phyloP scores from a whole-genome alignment of 768 basidiomycete genomes.

The Mycena vulgaris region DNA sequence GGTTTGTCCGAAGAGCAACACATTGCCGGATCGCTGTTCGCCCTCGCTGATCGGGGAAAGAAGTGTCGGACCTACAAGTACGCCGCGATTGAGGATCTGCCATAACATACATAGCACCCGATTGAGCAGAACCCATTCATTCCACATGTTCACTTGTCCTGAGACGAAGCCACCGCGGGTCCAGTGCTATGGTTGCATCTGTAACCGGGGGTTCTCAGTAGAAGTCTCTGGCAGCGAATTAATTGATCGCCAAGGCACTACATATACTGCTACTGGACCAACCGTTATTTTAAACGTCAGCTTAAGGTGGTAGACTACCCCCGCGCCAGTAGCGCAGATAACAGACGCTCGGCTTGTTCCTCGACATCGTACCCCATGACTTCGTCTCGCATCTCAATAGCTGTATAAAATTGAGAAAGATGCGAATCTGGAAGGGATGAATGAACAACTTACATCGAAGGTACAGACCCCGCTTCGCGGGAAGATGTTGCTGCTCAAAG shows the following conservation, averaged over 20 bases:
- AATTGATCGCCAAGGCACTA: too few relatives aligned
- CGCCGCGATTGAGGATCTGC: too few relatives aligned
- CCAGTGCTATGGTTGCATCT: background rate
- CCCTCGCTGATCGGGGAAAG: background rate
- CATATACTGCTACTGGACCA: too few relatives aligned
- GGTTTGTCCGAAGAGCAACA: constrained; percentile 28
- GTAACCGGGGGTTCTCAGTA: too few relatives aligned
- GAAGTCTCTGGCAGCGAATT: too few relatives aligned
- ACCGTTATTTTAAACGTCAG: too few relatives aligned
- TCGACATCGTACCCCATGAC: constrained; percentile 32
- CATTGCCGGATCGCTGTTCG: constrained; percentile 20
- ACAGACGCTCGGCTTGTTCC: constrained; percentile 16
- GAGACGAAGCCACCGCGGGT: background rate
- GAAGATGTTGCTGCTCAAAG: constrained; percentile 28
- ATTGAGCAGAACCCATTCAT: too few relatives aligned
- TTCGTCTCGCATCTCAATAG: constrained; percentile 26
- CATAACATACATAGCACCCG: too few relatives aligned
- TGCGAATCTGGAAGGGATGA: background rate
- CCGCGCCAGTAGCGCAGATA: background rate
- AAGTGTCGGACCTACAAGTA: background rate
- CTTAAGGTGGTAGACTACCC: background rate
- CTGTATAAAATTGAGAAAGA: background rate
- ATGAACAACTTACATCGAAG: constrained; percentile 26
- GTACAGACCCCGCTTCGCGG: constrained; percentile 31
- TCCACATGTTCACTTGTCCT: too few relatives aligned